Evolutionary conservation across 73 alveolate genomes (phyloP).

Genomic region (Blepharisma japonicum): DNA sequence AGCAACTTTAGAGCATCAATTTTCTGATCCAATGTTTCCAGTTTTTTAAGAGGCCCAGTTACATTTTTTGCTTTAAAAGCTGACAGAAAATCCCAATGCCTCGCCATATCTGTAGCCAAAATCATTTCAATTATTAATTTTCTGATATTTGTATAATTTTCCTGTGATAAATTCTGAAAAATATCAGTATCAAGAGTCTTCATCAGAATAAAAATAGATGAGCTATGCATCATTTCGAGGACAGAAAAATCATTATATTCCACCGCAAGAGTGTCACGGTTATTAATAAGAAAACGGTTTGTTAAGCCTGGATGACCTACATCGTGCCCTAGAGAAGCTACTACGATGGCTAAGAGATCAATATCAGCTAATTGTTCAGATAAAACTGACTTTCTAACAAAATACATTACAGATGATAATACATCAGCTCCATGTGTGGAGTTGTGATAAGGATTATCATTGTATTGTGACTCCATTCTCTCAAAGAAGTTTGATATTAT

Average conservation of each 20-base stretch:
- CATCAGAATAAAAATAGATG: neutral
- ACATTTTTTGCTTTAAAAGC: neutral
- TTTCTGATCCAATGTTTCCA: neutral
- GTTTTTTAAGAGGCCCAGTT: neutral
- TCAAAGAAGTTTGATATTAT: slow-evolving; percentile 35
- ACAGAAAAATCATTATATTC: neutral
- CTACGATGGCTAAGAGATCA: slow-evolving; percentile 14
- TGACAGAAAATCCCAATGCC: neutral
- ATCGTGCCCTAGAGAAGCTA: slow-evolving; percentile 24
- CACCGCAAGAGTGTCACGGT: neutral
- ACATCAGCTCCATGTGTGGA: slow-evolving; percentile 69
- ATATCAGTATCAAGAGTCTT: neutral
- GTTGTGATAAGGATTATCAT: slow-evolving; percentile 50
- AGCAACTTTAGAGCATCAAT: neutral
- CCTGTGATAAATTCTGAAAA: neutral
- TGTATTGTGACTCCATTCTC: slow-evolving; percentile 39
- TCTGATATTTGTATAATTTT: neutral
- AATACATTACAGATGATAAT: slow-evolving; percentile 31
- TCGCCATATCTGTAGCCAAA: slow-evolving; percentile 16
- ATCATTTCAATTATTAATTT: neutral
- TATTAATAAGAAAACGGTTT: slow-evolving; percentile 7
- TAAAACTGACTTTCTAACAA: neutral
- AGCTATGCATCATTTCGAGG: slow-evolving; percentile 21
- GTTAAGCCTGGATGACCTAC: slow-evolving; percentile 24
- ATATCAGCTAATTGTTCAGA: neutral